Percentiles rank a stretch among this genome's conserved stretches.
Conservation (phyloP, 352 stramenopile genomes). For the Phytophthora fragariae region DNA sequence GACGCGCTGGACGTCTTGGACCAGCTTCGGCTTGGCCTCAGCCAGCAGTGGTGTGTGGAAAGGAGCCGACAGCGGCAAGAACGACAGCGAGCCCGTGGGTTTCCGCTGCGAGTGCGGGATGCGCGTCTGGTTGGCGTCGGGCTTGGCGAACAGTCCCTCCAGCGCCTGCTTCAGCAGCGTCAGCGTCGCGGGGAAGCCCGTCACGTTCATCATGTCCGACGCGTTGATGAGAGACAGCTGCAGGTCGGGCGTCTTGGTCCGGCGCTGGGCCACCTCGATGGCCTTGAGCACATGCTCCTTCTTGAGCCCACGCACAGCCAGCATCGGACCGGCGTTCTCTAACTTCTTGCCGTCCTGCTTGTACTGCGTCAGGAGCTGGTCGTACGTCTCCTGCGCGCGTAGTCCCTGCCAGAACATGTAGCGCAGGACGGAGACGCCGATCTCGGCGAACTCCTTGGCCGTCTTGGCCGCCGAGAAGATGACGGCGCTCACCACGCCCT, state of each 20-base stretch:
- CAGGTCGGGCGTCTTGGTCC: conserved; percentile 58
- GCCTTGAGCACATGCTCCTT: conserved; percentile 51
- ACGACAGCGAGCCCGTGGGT: conserved; percentile 60
- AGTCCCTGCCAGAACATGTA: conserved; percentile 90
- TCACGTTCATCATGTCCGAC: conserved; percentile 67
- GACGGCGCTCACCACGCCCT: conserved; percentile 78
- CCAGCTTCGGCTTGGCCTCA: conserved; percentile 51
- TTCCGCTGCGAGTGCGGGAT: conserved; percentile 86
- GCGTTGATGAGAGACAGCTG: conserved; percentile 83
- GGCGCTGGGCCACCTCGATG: conserved; percentile 57
- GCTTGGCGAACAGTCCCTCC: conserved; percentile 52
- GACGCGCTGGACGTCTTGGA: conserved; percentile 60
- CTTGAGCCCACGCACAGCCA: conserved; percentile 47
- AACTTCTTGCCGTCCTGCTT: conserved; percentile 42
- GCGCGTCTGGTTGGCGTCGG: conserved; percentile 73
- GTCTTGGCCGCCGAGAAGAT: conserved; percentile 71
- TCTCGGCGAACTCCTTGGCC: conserved; percentile 52
- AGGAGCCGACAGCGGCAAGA: conserved; percentile 69
- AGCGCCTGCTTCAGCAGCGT: conserved; percentile 62
- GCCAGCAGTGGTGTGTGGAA: conserved; percentile 79
- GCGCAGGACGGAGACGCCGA: conserved; percentile 59
- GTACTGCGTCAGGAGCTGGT: conserved; percentile 38
- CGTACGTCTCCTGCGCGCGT: conserved; percentile 65
- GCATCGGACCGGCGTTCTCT: conserved; percentile 74
- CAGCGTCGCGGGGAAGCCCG: conserved; percentile 68